Percentiles rank a stretch among this genome's conserved stretches.
Conservation (phyloP, 305 asterid genomes). For the Fraxinus angustifolia region DNA sequence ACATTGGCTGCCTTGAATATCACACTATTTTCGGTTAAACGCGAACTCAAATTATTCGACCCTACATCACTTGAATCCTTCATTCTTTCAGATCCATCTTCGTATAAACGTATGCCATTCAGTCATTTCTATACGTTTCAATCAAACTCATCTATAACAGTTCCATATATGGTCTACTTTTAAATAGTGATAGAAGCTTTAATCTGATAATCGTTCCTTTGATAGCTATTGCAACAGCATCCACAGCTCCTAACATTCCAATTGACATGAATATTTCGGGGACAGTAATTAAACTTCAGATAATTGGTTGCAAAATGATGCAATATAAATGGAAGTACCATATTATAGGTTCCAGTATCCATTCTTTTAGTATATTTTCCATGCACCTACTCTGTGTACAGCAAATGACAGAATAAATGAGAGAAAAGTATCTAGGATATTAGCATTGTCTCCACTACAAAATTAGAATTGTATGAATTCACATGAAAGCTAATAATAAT, state of each 20-base stretch:
- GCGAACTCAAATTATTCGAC: not conserved
- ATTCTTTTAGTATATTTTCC: constrained; percentile 38
- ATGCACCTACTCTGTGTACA: constrained; percentile 34
- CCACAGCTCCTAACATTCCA: not conserved
- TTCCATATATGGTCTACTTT: constrained; percentile 16
- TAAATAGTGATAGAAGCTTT: constrained; percentile 9
- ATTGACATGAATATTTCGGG: constrained; percentile 11
- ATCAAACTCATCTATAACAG: constrained; percentile 1
- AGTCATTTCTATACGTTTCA: not conserved
- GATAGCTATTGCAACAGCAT: constrained; percentile 2
- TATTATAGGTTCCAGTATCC: constrained; percentile 21
- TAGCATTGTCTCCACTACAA: constrained; percentile 4
- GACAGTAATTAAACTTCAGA: constrained; percentile 1
- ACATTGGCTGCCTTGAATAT: not conserved
- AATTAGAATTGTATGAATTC: not conserved
- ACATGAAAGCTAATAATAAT: not conserved
- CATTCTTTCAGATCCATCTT: not conserved
- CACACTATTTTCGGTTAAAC: not conserved
- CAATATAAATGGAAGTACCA: constrained; percentile 31
- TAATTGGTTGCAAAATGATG: constrained; percentile 19
- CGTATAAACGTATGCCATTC: not conserved
- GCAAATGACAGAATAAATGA: constrained; percentile 26
- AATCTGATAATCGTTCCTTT: not conserved
- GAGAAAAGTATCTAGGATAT: constrained; percentile 16
- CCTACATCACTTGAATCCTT: constrained; percentile 5